Conservation (phyloP, 495 filamentous ascomycete species). For the Tuber indicum region DNA sequence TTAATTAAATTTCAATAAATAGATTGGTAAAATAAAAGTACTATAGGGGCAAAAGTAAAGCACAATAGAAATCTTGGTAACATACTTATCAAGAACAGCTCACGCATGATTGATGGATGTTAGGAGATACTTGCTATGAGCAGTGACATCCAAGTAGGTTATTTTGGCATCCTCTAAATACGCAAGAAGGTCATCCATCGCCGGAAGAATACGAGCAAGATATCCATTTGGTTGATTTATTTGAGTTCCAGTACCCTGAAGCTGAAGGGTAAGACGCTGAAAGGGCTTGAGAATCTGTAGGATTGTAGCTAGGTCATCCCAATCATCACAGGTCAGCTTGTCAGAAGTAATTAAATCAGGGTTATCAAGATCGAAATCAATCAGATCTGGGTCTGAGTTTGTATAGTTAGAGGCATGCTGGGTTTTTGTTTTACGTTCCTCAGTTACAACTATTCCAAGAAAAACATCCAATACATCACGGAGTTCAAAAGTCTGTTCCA, state of each 20-base stretch:
- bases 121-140: background rate
- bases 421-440: background rate
- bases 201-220: background rate
- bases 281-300: background rate
- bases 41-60: too few species aligned
- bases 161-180: background rate
- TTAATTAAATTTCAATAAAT: too few species aligned
- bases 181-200: background rate
- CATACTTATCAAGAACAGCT: background rate
- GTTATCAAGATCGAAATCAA: background rate
- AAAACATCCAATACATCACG: background rate
- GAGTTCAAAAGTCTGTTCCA: background rate
- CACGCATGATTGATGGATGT: background rate
- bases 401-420: rapidly evolving
- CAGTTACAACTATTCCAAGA: background rate
- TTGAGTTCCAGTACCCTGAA: background rate
- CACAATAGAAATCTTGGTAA: background rate
- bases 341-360: background rate
- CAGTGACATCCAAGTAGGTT: background rate
- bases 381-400: background rate
- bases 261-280: background rate
- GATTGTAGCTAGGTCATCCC: background rate
- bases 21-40: background rate
- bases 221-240: background rate
- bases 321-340: background rate